These are phyloP conservation scores for Miscanthus lutarioriparius DNA, from an alignment of 176 grass and related monocot species.

Conservation along the genomic window DNA sequence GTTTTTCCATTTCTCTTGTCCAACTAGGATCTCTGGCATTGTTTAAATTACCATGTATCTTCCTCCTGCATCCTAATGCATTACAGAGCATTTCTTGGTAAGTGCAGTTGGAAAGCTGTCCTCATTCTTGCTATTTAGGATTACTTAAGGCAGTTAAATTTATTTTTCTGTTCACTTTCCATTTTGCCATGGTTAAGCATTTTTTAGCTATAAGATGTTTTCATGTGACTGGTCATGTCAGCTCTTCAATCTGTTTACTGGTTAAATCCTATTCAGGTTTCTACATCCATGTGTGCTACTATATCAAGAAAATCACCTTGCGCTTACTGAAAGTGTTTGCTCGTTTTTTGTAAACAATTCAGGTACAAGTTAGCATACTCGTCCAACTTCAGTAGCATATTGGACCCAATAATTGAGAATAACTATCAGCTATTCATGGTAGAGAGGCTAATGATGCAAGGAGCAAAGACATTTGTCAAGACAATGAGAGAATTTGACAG, in stretches of 20 bases:
- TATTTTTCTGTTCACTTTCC: background rate
- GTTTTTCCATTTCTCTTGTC: background rate
- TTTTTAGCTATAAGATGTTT: background rate
- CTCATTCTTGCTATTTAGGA: conserved; percentile 3
- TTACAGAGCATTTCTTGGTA: background rate
- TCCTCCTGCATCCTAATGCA: background rate
- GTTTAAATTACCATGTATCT: background rate
- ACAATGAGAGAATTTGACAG: conserved; percentile 75
- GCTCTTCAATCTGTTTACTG: background rate
- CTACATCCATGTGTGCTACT: background rate
- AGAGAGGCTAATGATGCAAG: conserved; percentile 67
- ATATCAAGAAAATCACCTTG: background rate
- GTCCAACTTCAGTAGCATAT: conserved; percentile 71
- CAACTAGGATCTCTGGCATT: background rate
- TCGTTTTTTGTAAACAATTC: conserved; percentile 28
- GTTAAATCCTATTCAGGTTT: background rate
- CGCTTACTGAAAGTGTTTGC: background rate
- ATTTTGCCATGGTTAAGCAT: background rate
- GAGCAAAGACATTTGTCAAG: conserved; percentile 69
- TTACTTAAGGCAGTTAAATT: background rate
- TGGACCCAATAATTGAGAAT: conserved; percentile 61
- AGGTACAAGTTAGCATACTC: conserved; percentile 78
- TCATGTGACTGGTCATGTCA: conserved; percentile 1
- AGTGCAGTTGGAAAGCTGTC: background rate
- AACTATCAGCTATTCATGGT: conserved; percentile 82